phyloP scores from a whole-genome alignment of 306 rosid species.

The Acacia melanoxylon region DNA sequence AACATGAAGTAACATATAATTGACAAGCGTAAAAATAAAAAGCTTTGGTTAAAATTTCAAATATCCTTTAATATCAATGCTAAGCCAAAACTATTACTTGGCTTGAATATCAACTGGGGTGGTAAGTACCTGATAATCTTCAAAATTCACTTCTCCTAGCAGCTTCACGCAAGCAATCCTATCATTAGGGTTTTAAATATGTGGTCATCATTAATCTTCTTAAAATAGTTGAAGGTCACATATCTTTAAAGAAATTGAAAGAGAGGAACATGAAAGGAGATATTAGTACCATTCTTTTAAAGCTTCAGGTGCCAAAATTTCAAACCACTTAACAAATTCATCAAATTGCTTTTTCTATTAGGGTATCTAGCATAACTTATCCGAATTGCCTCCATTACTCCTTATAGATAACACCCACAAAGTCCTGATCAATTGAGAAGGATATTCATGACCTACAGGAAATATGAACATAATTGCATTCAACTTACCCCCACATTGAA shows the following conservation, averaged over 20 bases:
- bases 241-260: conserved; percentile 6
- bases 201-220: conserved; percentile 13
- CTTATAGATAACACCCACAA: conserved; percentile 46
- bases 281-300: conserved; percentile 61
- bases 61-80: neutral
- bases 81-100: neutral
- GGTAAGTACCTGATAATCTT: conserved; percentile 78
- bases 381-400: conserved; percentile 99
- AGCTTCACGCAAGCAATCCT: conserved; percentile 68
- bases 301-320: conserved; percentile 64
- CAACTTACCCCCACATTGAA: conserved; percentile 82
- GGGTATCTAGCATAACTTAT: conserved; percentile 98
- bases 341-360: conserved; percentile 68
- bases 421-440: conserved; percentile 25
- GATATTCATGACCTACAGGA: conserved; percentile 15
- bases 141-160: conserved; percentile 59
- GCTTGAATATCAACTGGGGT: neutral
- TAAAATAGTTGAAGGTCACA: conserved; percentile 4
- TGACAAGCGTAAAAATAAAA: no score
- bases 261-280: neutral
- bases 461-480: conserved; percentile 24
- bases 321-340: conserved; percentile 78
- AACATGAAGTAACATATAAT: no score
- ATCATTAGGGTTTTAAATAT: conserved; percentile 62
- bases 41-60: no score